Base-by-base conservation (phyloP, 805 yeast species). In the Saccharomycopsis olivae region DNA sequence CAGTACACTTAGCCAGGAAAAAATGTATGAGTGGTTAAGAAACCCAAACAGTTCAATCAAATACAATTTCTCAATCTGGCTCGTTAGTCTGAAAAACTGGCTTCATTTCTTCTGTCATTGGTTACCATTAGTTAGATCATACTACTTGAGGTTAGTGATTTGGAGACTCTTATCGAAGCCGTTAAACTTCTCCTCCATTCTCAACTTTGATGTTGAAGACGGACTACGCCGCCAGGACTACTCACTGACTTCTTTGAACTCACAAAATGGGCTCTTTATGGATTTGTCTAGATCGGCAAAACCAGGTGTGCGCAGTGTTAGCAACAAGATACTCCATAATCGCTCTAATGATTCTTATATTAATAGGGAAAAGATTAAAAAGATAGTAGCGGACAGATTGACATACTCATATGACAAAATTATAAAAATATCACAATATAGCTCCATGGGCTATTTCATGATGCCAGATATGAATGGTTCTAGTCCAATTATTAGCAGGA, bases 111-210 rank as follows among this genome's bases (percentile, higher is more conserved):
- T 85, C 51, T 69, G 77, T 29, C 94, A 86, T 57, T 86, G 94
- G 85, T 71, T 76, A 51, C 87, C 94, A 3, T 56, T 84, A 14
- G 76, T 83, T 18, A 63, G 95, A 28, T 69, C 80, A 3, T 81
- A 76, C 51, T 85, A 76, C 54, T 64, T 71, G 35, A 63, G 87
- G 30, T 62, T 85, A 17, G 44, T 85, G 14, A 66, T 83, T 35
- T 85, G 89, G 81, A 69, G 84, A 47, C 56, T 78, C 33, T 33
- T 43, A 11, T 21, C 38, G 13, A 33, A 30, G 15, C 33, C 28
- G 16, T 33, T 21, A 14, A 29, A 8, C 13, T 14, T 11, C 5
- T 16, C 14, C 9, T n/a, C 29, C 5, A 34, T 34, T 15, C 5
- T 34, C 11, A 25, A 28, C 5, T 16, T 15, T 14, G 32, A 25